These are phyloP conservation scores for Cucumis melo DNA, from an alignment of 306 rosid species.

Conservation along the genomic window DNA sequence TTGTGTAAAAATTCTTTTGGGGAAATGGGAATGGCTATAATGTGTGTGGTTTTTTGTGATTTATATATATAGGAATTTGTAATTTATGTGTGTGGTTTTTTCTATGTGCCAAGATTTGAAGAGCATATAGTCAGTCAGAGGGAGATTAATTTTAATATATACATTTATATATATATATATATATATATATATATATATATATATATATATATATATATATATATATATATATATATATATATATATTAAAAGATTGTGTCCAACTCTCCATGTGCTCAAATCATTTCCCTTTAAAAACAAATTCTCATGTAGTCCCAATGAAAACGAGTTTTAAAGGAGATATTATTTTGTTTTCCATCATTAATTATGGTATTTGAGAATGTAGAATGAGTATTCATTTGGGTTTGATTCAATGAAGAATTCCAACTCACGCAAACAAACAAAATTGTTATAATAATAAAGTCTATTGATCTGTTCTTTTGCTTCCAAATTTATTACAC, in stretches of 20 bases:
- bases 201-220: too few relatives aligned
- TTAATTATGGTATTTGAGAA: neutral
- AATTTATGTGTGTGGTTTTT: constrained; percentile 2
- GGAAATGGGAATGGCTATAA: constrained; percentile 68
- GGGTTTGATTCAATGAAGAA: constrained; percentile 3
- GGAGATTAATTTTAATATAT: too few relatives aligned
- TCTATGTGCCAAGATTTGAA: constrained; percentile 14
- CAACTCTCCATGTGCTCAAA: constrained; percentile 45
- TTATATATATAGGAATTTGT: neutral
- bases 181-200: too few relatives aligned
- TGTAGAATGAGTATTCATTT: neutral
- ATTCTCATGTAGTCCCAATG: neutral
- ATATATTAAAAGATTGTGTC: constrained; percentile 6
- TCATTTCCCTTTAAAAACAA: constrained; percentile 19
- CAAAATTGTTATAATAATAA: neutral
- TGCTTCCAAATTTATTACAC: too few relatives aligned
- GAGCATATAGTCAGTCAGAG: neutral
- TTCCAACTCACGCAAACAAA: neutral
- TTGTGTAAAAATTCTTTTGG: constrained; percentile 23
- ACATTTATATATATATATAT: too few relatives aligned
- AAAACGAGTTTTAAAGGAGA: neutral
- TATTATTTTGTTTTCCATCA: neutral
- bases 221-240: too few relatives aligned
- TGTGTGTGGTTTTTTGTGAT: constrained; percentile 41
- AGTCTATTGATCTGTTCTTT: too few relatives aligned